Conservation (phyloP, 345 rosid species). For the Citrus inodora region DNA sequence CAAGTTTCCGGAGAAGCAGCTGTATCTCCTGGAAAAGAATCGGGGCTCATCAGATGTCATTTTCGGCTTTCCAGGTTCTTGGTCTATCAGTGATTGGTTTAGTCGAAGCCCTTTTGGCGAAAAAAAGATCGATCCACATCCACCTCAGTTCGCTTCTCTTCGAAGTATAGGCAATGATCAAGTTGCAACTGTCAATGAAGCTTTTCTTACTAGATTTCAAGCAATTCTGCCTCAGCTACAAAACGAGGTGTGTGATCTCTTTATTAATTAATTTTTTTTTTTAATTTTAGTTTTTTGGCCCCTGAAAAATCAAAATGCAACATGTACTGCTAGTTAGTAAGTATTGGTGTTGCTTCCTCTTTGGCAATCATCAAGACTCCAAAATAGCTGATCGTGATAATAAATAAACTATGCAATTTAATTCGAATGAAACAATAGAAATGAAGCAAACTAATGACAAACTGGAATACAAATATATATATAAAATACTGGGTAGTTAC, state of each 20-base stretch:
- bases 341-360: not conserved
- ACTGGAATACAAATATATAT: not conserved
- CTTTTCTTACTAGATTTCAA: slow-evolving; percentile 39
- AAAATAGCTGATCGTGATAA: not conserved
- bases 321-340: too few relatives aligned
- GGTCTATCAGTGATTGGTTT: slow-evolving; percentile 38
- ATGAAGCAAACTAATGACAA: not conserved
- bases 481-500: not conserved
- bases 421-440: not conserved
- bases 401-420: not conserved
- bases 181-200: slow-evolving; percentile 57
- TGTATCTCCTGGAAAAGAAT: slow-evolving; percentile 21
- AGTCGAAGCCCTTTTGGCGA: slow-evolving; percentile 49
- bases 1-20: slow-evolving; percentile 26
- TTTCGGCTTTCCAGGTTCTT: slow-evolving; percentile 54
- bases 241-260: slow-evolving; percentile 33
- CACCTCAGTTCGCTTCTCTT: slow-evolving; percentile 45
- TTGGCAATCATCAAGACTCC: not conserved
- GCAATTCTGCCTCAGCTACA: slow-evolving; percentile 18
- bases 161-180: slow-evolving; percentile 46
- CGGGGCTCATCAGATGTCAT: slow-evolving; percentile 17
- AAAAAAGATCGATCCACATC: slow-evolving; percentile 35
- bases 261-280: too few relatives aligned
- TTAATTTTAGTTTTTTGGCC: too few relatives aligned
- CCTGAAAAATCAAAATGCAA: too few relatives aligned